Percentiles rank a stretch among this genome's conserved stretches.
Conservation (phyloP, 2,329 filamentous ascomycete genomes). For the Penicillium verrucosum region DNA sequence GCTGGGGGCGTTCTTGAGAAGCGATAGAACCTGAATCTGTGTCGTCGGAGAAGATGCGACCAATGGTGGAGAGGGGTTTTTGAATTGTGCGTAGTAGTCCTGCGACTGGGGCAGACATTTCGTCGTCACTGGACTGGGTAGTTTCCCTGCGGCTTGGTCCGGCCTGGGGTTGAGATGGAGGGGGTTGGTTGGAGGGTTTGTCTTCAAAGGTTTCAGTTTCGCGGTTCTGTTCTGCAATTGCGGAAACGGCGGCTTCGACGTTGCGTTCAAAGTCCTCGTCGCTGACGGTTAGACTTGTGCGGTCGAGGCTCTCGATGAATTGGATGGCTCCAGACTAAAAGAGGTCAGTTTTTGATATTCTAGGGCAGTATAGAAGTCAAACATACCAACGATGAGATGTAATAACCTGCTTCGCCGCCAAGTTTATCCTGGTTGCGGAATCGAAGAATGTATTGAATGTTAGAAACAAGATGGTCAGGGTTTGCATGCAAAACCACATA, state of each 20-base stretch:
- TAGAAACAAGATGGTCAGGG: slow-evolving; percentile 91
- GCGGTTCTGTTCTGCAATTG: slow-evolving; percentile 86
- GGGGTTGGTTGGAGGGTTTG: slow-evolving; percentile 49
- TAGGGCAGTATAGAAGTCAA: neutral
- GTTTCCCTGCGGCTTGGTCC: slow-evolving; percentile 41
- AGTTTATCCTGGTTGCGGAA: slow-evolving; percentile 98
- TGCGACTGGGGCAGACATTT: slow-evolving; percentile 70
- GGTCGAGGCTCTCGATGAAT: slow-evolving; percentile 94
- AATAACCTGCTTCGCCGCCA: slow-evolving; percentile 95
- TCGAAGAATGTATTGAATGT: slow-evolving; percentile 94
- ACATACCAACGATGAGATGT: slow-evolving; percentile 82
- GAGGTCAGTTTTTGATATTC: slow-evolving; percentile 2
- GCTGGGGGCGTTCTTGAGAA: slow-evolving; percentile 35
- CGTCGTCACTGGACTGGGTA: slow-evolving; percentile 56
- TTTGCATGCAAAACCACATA: slow-evolving; percentile 94
- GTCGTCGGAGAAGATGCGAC: slow-evolving; percentile 86
- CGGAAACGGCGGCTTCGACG: slow-evolving; percentile 93
- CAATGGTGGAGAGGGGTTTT: slow-evolving; percentile 83
- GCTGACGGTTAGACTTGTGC: slow-evolving; percentile 85
- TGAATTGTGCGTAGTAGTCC: slow-evolving; percentile 89
- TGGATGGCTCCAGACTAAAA: slow-evolving; percentile 72
- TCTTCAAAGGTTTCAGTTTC: slow-evolving; percentile 49
- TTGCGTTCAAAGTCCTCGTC: slow-evolving; percentile 95
- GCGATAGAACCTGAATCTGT: slow-evolving; percentile 24
- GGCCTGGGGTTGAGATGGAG: slow-evolving; percentile 59